A percentile compares a stretch with the other conserved stretches of the same genome.
These are phyloP conservation scores for Ustilago esculenta DNA, from an alignment of 1,284 basidiomycete genomes.

Conservation along the genomic window DNA sequence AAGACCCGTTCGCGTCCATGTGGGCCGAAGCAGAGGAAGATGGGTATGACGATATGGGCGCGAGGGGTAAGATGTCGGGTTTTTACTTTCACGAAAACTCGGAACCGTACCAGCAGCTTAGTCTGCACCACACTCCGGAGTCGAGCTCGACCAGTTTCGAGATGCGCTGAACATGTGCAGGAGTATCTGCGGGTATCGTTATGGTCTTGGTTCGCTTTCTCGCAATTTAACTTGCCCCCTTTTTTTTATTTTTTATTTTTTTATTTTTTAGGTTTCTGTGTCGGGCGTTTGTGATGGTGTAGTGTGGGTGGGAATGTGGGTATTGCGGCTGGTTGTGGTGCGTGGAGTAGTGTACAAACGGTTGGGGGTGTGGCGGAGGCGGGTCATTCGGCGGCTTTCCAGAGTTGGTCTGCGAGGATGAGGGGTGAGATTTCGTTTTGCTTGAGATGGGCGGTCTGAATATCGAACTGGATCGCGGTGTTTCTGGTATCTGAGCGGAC, in stretches of 20 bases:
- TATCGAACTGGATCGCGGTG: constrained; percentile 53
- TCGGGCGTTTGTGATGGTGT: constrained; percentile 1
- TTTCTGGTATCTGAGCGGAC: constrained; percentile 52
- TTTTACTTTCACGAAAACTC: constrained; percentile 94
- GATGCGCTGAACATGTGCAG: too few species aligned
- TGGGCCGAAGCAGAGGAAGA: constrained; percentile 7
- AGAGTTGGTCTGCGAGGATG: constrained; percentile 50
- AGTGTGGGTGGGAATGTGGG: neutral
- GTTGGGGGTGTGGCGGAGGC: neutral
- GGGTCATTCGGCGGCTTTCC: constrained; percentile 50
- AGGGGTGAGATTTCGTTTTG: constrained; percentile 31
- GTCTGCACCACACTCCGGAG: constrained; percentile 68
- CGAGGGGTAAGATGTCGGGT: constrained; percentile 75
- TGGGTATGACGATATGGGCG: constrained; percentile 33
- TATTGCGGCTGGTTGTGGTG: too few species aligned
- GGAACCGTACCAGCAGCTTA: constrained; percentile 76
- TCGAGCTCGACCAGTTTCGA: constrained; percentile 66
- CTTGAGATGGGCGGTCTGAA: constrained; percentile 27
- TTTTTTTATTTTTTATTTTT: neutral
- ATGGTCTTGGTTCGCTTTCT: too few species aligned
- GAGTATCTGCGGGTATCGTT: too few species aligned
- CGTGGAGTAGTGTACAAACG: neutral
- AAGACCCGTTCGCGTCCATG: constrained; percentile 18
- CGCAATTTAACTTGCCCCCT: too few species aligned
- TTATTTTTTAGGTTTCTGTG: neutral